A percentile compares a stretch with the other conserved stretches of the same genome.
These are phyloP conservation scores for Cryptococcus floricola DNA, from an alignment of 1,284 basidiomycete genomes.

Conservation along the genomic window DNA sequence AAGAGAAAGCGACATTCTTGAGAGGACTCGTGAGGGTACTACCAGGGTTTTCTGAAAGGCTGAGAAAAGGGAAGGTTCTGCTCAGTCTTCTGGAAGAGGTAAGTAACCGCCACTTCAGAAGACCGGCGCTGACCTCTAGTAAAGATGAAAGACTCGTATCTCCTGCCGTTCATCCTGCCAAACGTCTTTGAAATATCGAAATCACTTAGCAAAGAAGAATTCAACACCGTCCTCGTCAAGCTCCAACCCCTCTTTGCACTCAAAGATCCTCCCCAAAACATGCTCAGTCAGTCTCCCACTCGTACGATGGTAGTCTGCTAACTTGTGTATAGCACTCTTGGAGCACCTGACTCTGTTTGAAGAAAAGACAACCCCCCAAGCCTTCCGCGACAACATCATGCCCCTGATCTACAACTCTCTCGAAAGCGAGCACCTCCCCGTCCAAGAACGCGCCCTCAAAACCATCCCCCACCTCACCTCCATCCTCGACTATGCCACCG, in stretches of 20 bases:
- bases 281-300: slow-evolving; percentile 58
- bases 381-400: slow-evolving; percentile 66
- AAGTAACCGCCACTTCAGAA: slow-evolving; percentile 20
- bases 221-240: slow-evolving; percentile 73
- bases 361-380: slow-evolving; percentile 74
- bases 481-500: slow-evolving; percentile 86
- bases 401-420: slow-evolving; percentile 92
- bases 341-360: slow-evolving; percentile 86
- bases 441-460: slow-evolving; percentile 87
- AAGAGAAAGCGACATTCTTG: slow-evolving; percentile 95
- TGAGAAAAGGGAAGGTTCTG: slow-evolving; percentile 85
- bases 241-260: slow-evolving; percentile 85
- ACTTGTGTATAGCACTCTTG: slow-evolving; percentile 56
- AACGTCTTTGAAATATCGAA: slow-evolving; percentile 92
- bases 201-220: slow-evolving; percentile 72
- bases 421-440: slow-evolving; percentile 81
- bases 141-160: slow-evolving; percentile 86
- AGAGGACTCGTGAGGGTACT: slow-evolving; percentile 81
- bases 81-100: slow-evolving; percentile 92
- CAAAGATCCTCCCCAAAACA: slow-evolving; percentile 95
- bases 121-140: slow-evolving; percentile 5
- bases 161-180: slow-evolving; percentile 93
- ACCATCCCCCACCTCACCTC: slow-evolving; percentile 84
- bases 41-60: slow-evolving; percentile 78
- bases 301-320: background rate